These are phyloP conservation scores for Plasmodium coatneyi DNA, from an alignment of 169 alveolate species.

Conservation along the genomic window DNA sequence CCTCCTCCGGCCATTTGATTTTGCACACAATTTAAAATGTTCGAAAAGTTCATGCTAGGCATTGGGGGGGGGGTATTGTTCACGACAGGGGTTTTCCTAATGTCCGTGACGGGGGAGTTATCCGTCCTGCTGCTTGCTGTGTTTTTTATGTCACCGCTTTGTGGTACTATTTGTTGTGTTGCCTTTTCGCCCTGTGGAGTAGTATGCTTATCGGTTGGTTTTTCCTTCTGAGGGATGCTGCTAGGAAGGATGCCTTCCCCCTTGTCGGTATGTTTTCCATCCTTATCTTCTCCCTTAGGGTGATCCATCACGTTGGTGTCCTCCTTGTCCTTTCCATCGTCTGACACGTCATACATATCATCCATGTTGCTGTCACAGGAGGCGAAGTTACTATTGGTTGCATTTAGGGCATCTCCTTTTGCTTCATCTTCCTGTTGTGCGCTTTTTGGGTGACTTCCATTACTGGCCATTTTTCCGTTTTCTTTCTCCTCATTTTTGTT, in stretches of 20 bases:
- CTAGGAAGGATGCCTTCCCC: neutral
- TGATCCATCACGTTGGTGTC: neutral
- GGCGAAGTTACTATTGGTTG: conserved; percentile 2
- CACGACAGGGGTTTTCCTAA: neutral
- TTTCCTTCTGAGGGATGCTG: neutral
- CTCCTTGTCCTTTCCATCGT: conserved; percentile 41
- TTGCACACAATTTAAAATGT: conserved; percentile 25
- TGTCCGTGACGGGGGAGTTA: neutral
- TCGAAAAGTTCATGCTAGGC: conserved; percentile 42
- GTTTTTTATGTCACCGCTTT: neutral
- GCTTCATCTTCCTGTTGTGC: conserved; percentile 5
- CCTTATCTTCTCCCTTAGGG: neutral
- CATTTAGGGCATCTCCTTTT: neutral
- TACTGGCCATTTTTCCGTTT: neutral
- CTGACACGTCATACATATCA: conserved; percentile 47
- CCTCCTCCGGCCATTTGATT: conserved; percentile 9
- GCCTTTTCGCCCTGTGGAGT: neutral
- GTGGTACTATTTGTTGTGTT: neutral
- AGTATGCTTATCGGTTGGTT: neutral
- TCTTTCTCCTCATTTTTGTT: neutral
- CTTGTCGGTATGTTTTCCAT: neutral
- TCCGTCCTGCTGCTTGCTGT: neutral
- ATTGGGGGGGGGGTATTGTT: neutral
- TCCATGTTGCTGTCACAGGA: conserved; percentile 51
- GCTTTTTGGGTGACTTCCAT: neutral